Percentiles rank a stretch among this genome's conserved stretches.
phyloP scores from a whole-genome alignment of 208 protist genomes.

The Angomonas deanei region DNA sequence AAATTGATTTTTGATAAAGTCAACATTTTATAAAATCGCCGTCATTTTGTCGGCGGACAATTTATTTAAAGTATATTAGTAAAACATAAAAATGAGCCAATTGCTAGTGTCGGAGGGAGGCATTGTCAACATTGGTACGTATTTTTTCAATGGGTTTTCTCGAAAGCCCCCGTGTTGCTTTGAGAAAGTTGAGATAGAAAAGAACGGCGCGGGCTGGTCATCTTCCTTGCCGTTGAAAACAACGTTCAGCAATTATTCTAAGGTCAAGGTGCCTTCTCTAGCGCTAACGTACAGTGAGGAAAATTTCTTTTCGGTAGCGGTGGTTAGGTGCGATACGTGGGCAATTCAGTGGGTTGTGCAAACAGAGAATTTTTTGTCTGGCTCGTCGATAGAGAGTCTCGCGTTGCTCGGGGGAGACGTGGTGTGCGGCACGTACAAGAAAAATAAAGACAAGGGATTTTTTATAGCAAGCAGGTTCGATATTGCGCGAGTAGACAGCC shows the following conservation, averaged over 20 bases:
- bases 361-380: neutral
- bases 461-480: constrained; percentile 11
- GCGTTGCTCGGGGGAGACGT: neutral
- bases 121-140: too few species aligned
- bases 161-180: neutral
- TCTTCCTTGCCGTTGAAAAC: too few species aligned
- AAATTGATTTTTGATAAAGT: neutral
- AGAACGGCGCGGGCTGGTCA: too few species aligned
- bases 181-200: too few species aligned
- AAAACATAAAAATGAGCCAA: neutral
- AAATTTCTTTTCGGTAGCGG: constrained; percentile 37
- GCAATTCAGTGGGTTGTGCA: constrained; percentile 60
- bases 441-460: constrained; percentile 9
- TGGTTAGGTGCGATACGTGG: constrained; percentile 83
- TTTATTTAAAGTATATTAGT: neutral
- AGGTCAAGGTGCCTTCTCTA: neutral
- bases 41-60: neutral
- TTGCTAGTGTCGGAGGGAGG: neutral
- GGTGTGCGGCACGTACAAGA: neutral
- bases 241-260: too few species aligned
- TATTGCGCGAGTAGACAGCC: constrained; percentile 5
- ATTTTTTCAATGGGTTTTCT: constrained; percentile 1
- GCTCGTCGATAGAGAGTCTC: neutral
- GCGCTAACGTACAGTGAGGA: neutral
- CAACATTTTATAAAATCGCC: neutral